phyloP scores from a whole-genome alignment of 352 stramenopile genomes.

The Globisporangium cederbergense region DNA sequence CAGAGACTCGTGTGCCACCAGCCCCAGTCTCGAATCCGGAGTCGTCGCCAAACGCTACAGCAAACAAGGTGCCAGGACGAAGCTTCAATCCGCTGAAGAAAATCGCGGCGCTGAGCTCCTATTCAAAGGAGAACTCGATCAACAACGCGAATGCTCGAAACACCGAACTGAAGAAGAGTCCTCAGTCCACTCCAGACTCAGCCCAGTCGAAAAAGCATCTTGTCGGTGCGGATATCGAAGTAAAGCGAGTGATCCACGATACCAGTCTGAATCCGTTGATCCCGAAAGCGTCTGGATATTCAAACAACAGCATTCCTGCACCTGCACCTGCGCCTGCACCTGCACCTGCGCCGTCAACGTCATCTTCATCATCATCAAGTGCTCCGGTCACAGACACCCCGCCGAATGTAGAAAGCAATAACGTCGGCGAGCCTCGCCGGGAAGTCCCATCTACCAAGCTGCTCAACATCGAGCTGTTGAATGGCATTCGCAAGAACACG shows the following conservation, averaged over 20 bases:
- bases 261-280: slow-evolving; percentile 3
- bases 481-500: slow-evolving; percentile 33
- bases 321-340: background rate
- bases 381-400: background rate
- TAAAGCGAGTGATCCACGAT: slow-evolving; percentile 34
- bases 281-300: slow-evolving; percentile 12
- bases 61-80: slow-evolving; percentile 20
- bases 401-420: slow-evolving; percentile 10
- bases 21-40: slow-evolving; percentile 21
- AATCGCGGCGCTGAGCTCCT: slow-evolving; percentile 40
- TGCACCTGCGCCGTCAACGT: no score
- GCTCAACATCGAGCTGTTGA: slow-evolving; percentile 39
- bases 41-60: slow-evolving; percentile 1
- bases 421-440: slow-evolving; percentile 15
- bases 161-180: slow-evolving; percentile 17
- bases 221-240: slow-evolving; percentile 30
- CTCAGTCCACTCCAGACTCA: slow-evolving; percentile 24
- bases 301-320: slow-evolving; percentile 8
- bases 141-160: slow-evolving; percentile 32
- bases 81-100: slow-evolving; percentile 66
- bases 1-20: slow-evolving; percentile 8
- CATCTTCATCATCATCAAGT: slow-evolving; percentile 1
- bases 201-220: slow-evolving; percentile 19
- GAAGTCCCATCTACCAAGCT: slow-evolving; percentile 33
- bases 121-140: slow-evolving; percentile 40